Evolutionary conservation across 352 stramenopile species (phyloP).

Genomic region (Globisporangium parvum): DNA sequence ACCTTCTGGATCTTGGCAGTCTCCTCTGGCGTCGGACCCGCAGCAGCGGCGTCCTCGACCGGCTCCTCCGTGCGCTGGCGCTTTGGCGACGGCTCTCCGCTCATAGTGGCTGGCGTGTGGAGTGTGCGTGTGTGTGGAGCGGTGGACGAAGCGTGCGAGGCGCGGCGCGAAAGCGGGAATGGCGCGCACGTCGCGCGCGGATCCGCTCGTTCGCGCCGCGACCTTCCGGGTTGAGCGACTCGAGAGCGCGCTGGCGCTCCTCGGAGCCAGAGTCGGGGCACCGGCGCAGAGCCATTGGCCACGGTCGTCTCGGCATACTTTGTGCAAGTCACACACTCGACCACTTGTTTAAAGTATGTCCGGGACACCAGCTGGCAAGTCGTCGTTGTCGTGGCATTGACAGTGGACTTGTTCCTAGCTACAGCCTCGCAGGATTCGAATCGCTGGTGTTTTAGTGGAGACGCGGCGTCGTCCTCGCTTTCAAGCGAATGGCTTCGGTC

Average conservation of each 20-base stretch:
- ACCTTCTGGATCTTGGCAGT: slow-evolving; percentile 48
- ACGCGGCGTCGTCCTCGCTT: slow-evolving; percentile 1
- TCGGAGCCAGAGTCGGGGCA: too few relatives aligned
- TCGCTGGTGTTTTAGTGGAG: not conserved
- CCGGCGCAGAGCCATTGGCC: not conserved
- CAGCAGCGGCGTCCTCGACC: slow-evolving; percentile 17
- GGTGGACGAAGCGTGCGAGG: not conserved
- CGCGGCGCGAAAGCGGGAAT: slow-evolving; percentile 3
- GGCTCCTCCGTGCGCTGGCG: slow-evolving; percentile 60
- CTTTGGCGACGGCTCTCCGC: slow-evolving; percentile 57
- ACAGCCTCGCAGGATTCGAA: not conserved
- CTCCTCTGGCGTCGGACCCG: slow-evolving; percentile 14
- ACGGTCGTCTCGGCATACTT: not conserved
- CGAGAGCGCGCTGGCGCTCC: not conserved
- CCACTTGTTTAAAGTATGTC: too few relatives aligned
- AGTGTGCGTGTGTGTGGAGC: not conserved
- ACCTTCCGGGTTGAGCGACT: not conserved
- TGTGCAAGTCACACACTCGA: not conserved
- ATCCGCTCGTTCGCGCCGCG: too few relatives aligned
- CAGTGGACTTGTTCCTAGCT: too few relatives aligned
- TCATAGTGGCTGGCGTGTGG: slow-evolving; percentile 23
- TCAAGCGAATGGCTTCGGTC: slow-evolving; percentile 22
- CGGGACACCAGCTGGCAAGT: not conserved
- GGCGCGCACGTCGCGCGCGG: not conserved
- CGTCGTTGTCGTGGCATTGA: too few relatives aligned